Evolutionary conservation across 2,329 filamentous ascomycete genomes (phyloP).

Genomic region (Peltaster fructicola): DNA sequence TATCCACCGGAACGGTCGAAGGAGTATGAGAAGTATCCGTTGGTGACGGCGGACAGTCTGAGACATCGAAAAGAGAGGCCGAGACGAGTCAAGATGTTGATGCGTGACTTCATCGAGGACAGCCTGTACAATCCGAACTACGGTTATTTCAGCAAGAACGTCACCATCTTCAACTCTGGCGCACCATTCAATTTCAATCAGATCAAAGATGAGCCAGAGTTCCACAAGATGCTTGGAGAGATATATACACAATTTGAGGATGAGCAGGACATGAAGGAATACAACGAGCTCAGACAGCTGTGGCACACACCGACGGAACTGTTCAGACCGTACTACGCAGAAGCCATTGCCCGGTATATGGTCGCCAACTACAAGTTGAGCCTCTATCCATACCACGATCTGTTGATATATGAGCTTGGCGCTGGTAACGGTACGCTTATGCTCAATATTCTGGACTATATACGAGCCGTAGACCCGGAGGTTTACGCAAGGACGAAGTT

Average conservation of each 20-base stretch:
- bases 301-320: constrained; percentile 98
- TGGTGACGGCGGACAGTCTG: constrained; percentile 68
- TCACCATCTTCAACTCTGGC: constrained; percentile 62
- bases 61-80: constrained; percentile 58
- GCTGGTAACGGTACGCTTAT: constrained; percentile 94
- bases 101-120: constrained; percentile 89
- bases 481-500: constrained; percentile 89
- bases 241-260: constrained; percentile 88
- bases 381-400: constrained; percentile 85
- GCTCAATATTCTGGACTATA: constrained; percentile 95
- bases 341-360: constrained; percentile 90
- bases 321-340: constrained; percentile 90
- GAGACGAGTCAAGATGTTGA: constrained; percentile 83
- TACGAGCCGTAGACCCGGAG: constrained; percentile 71
- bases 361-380: constrained; percentile 91
- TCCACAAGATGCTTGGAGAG: constrained; percentile 56
- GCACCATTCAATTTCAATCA: constrained; percentile 75
- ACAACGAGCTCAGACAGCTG: constrained; percentile 65
- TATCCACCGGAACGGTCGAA: constrained; percentile 60
- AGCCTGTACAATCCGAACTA: constrained; percentile 29
- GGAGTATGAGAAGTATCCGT: constrained; percentile 67
- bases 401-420: constrained; percentile 98
- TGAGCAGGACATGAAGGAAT: constrained; percentile 52
- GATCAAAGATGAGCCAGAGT: constrained; percentile 70
- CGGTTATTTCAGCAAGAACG: constrained; percentile 19